phyloP scores from a whole-genome alignment of 257 asterid genomes.

The Solanum chiquidenum region DNA sequence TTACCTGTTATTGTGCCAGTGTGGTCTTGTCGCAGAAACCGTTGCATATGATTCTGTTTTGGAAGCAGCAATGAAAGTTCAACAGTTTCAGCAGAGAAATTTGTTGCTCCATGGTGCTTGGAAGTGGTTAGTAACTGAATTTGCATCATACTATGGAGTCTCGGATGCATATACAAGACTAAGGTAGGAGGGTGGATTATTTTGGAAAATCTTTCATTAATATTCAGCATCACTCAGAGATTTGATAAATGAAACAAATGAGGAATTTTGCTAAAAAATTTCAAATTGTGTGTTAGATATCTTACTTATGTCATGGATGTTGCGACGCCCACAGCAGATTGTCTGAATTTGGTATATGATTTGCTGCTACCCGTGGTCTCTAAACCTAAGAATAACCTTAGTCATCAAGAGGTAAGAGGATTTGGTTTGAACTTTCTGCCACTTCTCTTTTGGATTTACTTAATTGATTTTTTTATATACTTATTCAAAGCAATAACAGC shows the following conservation, averaged over 20 bases:
- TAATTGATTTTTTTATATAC: neutral
- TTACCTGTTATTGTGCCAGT: constrained; percentile 24
- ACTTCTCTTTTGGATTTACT: neutral
- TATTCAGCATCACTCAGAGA: neutral
- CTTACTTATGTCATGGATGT: constrained; percentile 95
- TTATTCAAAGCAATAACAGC: neutral
- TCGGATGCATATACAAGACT: constrained; percentile 86
- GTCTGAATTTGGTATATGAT: constrained; percentile 67
- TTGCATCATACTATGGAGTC: constrained; percentile 81
- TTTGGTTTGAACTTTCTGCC: neutral
- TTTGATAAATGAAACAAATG: neutral
- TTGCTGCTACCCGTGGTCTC: constrained; percentile 69
- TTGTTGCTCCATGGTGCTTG: constrained; percentile 67
- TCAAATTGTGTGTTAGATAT: constrained; percentile 35
- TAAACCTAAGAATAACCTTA: constrained; percentile 46
- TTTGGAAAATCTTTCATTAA: neutral
- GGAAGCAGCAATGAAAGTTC: constrained; percentile 89
- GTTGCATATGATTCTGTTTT: constrained; percentile 80
- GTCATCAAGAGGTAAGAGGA: constrained; percentile 88
- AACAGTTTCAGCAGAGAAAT: constrained; percentile 73
- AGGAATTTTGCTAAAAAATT: neutral
- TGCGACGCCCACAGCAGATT: constrained; percentile 92
- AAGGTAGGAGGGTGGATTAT: constrained; percentile 34
- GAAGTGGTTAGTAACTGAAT: constrained; percentile 81
- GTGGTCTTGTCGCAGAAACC: constrained; percentile 81